Percentiles rank a stretch among this genome's conserved stretches.
Evolutionary conservation across 805 yeast genomes (phyloP).

Genomic region (Huiozyma naganishii): DNA sequence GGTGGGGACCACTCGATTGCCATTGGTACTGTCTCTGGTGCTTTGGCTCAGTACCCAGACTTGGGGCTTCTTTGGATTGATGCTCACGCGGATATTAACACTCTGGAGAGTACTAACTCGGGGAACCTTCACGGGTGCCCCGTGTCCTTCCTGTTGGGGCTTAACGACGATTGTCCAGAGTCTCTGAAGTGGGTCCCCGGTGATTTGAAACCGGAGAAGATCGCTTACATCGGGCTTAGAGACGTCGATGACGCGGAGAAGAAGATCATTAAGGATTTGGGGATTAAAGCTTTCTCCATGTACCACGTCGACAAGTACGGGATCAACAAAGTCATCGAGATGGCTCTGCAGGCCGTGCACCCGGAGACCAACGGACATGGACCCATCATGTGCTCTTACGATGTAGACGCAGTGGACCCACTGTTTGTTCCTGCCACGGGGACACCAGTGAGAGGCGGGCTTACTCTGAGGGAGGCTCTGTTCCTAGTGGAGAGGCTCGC

Average conservation of each 20-base stretch:
- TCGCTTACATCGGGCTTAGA: constrained; percentile 89
- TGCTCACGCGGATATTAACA: constrained; percentile 96
- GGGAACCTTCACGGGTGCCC: constrained; percentile 98
- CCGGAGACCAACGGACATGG: constrained; percentile 47
- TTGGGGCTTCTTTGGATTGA: constrained; percentile 93
- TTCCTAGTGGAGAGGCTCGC: constrained; percentile 88
- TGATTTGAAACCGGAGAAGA: constrained; percentile 50
- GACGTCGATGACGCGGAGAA: constrained; percentile 87
- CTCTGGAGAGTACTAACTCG: constrained; percentile 69
- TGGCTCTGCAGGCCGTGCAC: constrained; percentile 74
- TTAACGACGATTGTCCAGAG: constrained; percentile 55
- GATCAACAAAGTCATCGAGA: constrained; percentile 78
- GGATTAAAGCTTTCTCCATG: constrained; percentile 85
- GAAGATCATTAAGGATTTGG: constrained; percentile 54
- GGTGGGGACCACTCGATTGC: constrained; percentile 98
- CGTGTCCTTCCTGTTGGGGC: constrained; percentile 78
- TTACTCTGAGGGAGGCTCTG: constrained; percentile 88
- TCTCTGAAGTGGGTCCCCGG: constrained; percentile 75
- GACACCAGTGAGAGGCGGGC: constrained; percentile 94
- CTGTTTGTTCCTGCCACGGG: constrained; percentile 93
- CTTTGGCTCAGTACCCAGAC: constrained; percentile 67
- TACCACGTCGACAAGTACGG: constrained; percentile 93
- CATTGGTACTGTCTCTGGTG: constrained; percentile 83
- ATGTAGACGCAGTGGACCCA: constrained; percentile 96
- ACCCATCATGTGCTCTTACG: constrained; percentile 87